A percentile compares a stretch with the other conserved stretches of the same genome.
phyloP scores from a whole-genome alignment of 306 rosid genomes.

The Castanopsis chinensis region DNA sequence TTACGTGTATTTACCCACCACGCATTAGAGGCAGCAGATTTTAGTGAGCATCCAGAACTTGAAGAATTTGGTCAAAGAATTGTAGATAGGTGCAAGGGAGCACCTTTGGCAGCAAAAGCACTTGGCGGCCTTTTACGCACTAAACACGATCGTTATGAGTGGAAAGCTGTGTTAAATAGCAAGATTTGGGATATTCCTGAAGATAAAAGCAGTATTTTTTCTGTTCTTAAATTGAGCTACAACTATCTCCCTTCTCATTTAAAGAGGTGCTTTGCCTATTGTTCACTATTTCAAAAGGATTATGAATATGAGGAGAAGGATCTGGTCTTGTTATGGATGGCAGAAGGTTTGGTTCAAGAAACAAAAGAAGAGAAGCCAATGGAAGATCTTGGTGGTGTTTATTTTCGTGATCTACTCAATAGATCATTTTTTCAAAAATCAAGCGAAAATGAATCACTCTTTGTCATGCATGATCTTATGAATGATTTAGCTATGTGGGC shows the following conservation, averaged over 20 bases:
- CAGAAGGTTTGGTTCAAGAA: not conserved
- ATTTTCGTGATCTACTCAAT: not conserved
- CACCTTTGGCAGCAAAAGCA: not conserved
- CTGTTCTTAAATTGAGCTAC: not conserved
- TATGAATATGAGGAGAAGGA: not conserved
- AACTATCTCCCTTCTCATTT: not conserved
- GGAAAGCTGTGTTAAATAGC: not conserved
- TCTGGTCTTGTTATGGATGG: not conserved
- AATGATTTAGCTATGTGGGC: not conserved
- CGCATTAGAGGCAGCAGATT: not conserved
- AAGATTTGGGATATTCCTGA: not conserved
- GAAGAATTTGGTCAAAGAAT: not conserved
- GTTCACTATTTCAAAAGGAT: slow-evolving; percentile 1
- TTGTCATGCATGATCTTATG: not conserved
- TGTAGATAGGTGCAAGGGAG: not conserved
- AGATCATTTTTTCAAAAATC: not conserved
- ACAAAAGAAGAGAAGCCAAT: not conserved
- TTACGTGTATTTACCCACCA: not conserved
- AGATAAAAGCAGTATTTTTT: not conserved
- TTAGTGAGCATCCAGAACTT: not conserved
- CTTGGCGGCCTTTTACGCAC: not conserved
- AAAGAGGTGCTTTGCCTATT: slow-evolving; percentile 5
- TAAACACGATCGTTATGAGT: not conserved
- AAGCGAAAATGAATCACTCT: not conserved
- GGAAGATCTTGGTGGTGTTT: not conserved